Base-by-base conservation (phyloP, 176 grass and related monocot genomes). In the Zoysia pacifica region DNA sequence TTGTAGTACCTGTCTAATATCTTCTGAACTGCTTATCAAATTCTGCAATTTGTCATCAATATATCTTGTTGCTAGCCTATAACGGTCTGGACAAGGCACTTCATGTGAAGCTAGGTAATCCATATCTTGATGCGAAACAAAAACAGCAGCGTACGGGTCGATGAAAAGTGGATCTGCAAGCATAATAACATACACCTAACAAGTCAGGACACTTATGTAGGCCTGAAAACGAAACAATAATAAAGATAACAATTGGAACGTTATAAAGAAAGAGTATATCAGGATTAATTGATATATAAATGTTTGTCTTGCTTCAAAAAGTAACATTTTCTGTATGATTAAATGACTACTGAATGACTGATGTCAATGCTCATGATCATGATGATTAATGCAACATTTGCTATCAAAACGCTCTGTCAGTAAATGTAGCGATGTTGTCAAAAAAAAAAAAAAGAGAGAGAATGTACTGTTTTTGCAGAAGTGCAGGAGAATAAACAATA, bases 81-180 rank as follows among this genome's bases (percentile, higher is more conserved):
- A 97, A 58, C 69, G 70, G n/a, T 72, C 54, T 20, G 65, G 41
- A 59, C 19, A 83, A 43, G 73, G 81, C 51, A 77, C 16, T 73
- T 44, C 58, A 71, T 48, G 74, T 19, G 81, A 82, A 73, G n/a
- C 2, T 72, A 81, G 64, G 76, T 20, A 78, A 58, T 75, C 58
- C 4, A 71, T 67, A 81, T 82, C 41, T 70, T 82, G 44, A 83
- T 69, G 69, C 44, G 90, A 97, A 80, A 94, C 76, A 77, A 97
- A 83, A 82, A 93, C 85, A 67, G 85, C 65, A 7, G 91, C 90
- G 42, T 97, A 97, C 70, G 91, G 85, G 78, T 97, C 94, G 4
- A 97, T 85, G 64, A 91, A 94, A 78, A 92, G 85, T 81, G 91
- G 91, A 90, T 97, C 94, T 97, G 85, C 54, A 79, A 73, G 70